These are phyloP conservation scores for Nigrospora oryzae DNA, from an alignment of 2,329 filamentous ascomycete species.

Conservation along the genomic window DNA sequence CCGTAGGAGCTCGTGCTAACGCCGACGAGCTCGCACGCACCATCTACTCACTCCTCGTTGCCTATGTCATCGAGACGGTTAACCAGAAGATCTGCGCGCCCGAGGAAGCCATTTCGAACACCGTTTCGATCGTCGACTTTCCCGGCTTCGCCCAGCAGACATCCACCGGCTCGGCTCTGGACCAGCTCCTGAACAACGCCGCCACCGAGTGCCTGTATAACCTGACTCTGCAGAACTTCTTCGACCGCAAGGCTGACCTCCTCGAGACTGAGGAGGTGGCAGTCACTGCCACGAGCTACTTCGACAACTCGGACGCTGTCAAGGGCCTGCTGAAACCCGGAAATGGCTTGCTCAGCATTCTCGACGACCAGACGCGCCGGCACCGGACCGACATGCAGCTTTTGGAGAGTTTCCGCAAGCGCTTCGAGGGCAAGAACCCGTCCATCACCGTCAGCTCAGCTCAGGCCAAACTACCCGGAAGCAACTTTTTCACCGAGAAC, in stretches of 20 bases:
- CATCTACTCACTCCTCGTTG: conserved; percentile 86
- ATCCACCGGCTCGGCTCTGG: conserved; percentile 75
- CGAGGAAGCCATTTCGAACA: conserved; percentile 87
- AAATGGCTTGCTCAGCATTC: conserved; percentile 85
- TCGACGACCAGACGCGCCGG: conserved; percentile 91
- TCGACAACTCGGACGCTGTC: conserved; percentile 93
- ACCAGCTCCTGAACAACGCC: conserved; percentile 91
- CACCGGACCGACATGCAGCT: conserved; percentile 85
- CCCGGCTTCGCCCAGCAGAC: conserved; percentile 84
- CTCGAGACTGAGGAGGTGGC: conserved; percentile 89
- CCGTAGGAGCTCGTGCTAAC: conserved; percentile 79
- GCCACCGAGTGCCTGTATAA: conserved; percentile 90
- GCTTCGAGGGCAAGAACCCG: conserved; percentile 90
- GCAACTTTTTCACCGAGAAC: conserved; percentile 84
- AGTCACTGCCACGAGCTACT: conserved; percentile 89
- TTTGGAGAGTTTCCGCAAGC: conserved; percentile 81
- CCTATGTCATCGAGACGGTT: conserved; percentile 86
- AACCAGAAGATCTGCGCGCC: conserved; percentile 83
- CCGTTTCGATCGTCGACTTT: conserved; percentile 91
- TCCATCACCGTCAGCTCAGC: conserved; percentile 73
- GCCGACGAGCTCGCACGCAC: conserved; percentile 92
- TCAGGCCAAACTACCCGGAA: conserved; percentile 71
- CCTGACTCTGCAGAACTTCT: conserved; percentile 89
- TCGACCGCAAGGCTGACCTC: conserved; percentile 87
- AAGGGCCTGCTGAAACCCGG: conserved; percentile 85